Percentiles rank a stretch among this genome's conserved stretches.
phyloP scores from a whole-genome alignment of 306 rosid species.

The Pterocarpus macrocarpus region DNA sequence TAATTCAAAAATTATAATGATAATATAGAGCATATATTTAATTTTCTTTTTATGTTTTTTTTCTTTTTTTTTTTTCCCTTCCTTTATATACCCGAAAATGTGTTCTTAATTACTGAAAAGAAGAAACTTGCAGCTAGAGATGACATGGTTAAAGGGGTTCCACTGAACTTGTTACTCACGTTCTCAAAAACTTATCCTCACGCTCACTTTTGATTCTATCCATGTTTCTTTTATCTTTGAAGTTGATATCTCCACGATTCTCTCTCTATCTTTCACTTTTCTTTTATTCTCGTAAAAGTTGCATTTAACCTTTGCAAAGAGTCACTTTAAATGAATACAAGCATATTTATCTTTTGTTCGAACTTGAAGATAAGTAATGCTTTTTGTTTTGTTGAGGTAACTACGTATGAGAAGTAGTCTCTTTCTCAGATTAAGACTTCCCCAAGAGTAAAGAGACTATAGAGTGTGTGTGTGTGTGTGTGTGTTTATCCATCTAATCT shows the following conservation, averaged over 20 bases:
- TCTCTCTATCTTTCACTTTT: neutral
- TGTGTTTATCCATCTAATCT: conserved; percentile 34
- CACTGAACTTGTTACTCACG: neutral
- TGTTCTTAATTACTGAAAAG: too few species aligned
- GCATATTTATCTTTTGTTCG: conserved; percentile 2
- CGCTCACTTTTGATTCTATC: neutral
- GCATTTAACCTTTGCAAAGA: neutral
- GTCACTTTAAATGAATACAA: neutral
- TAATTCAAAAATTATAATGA: too few species aligned
- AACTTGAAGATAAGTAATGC: neutral
- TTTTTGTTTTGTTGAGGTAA: conserved; percentile 25
- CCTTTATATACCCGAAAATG: too few species aligned
- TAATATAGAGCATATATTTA: neutral
- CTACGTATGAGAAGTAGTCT: conserved; percentile 14
- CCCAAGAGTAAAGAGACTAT: neutral
- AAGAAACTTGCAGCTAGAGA: too few species aligned
- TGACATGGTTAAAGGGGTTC: neutral
- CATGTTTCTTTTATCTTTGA: neutral
- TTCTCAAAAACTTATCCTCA: neutral
- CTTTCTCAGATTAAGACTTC: conserved; percentile 9
- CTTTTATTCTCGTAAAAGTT: neutral
- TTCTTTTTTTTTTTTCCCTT: too few species aligned
- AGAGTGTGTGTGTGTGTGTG: conserved; percentile 5
- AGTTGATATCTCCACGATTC: neutral
- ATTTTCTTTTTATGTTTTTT: too few species aligned